phyloP scores from a whole-genome alignment of 2,329 filamentous ascomycete genomes.

The Capronia americana region DNA sequence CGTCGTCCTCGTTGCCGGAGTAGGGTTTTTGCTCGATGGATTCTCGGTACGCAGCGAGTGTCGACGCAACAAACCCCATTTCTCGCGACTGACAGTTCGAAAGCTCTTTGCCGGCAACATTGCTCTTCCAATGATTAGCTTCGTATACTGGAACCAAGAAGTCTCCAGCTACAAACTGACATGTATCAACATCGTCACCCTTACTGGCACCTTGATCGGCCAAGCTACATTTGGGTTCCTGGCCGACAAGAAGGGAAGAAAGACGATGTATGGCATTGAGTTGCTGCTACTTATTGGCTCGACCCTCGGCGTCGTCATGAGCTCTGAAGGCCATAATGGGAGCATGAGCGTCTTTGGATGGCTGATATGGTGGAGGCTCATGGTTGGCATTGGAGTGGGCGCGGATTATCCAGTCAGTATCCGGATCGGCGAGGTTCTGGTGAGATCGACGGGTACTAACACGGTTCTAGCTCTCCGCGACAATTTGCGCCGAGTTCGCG shows the following conservation, averaged over 20 bases:
- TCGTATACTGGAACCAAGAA: conserved; percentile 55
- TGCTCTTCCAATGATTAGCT: conserved; percentile 56
- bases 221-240: conserved; percentile 56
- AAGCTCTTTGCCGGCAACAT: conserved; percentile 58
- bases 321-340: conserved; percentile 50
- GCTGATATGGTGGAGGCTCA: conserved; percentile 56
- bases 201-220: conserved; percentile 55
- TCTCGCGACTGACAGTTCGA: conserved; percentile 35
- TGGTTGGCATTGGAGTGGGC: conserved; percentile 64
- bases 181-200: conserved; percentile 55
- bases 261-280: conserved; percentile 60
- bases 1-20: conserved; percentile 55
- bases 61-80: no score
- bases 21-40: conserved; percentile 59
- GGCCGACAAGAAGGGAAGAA: conserved; percentile 56
- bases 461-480: conserved; percentile 58
- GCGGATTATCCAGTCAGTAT: conserved; percentile 64
- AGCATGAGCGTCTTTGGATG: conserved; percentile 55
- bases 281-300: conserved; percentile 55
- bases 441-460: background rate
- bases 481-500: conserved; percentile 70
- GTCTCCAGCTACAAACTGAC: conserved; percentile 46
- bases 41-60: conserved; percentile 43
- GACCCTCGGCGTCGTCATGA: conserved; percentile 56
- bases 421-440: background rate